Percentiles rank a stretch among this genome's conserved stretches.
Evolutionary conservation across 345 rosid species (phyloP).

Genomic region (Carallia pectinifolia): DNA sequence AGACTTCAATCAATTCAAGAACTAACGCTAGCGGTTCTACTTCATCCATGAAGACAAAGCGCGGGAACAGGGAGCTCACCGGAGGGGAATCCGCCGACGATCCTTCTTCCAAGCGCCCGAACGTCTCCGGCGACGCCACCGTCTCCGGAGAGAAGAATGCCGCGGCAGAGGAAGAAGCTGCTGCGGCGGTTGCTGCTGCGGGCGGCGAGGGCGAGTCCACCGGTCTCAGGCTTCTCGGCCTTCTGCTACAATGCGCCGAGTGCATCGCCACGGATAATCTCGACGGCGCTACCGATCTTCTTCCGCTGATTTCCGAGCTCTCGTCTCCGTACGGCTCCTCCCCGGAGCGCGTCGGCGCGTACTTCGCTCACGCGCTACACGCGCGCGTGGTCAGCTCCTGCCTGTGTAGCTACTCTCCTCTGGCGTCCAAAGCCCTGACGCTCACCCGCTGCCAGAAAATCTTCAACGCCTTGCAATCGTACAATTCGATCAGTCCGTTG

Average conservation of each 20-base stretch:
- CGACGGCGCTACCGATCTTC: constrained; percentile 59
- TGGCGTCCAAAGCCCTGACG: constrained; percentile 37
- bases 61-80: constrained; percentile 37
- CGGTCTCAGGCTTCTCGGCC: constrained; percentile 67
- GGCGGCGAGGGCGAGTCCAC: constrained; percentile 41
- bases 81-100: constrained; percentile 37
- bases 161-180: background rate
- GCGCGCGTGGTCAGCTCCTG: constrained; percentile 83
- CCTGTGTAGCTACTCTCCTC: constrained; percentile 52
- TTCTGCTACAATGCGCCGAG: constrained; percentile 89
- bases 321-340: constrained; percentile 91
- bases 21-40: constrained; percentile 6
- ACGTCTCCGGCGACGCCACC: constrained; percentile 14
- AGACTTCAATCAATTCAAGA: constrained; percentile 30
- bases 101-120: constrained; percentile 51
- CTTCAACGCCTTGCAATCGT: constrained; percentile 80
- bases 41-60: constrained; percentile 59
- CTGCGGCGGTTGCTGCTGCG: constrained; percentile 12
- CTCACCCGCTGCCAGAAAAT: constrained; percentile 58
- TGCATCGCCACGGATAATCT: constrained; percentile 80
- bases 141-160: constrained; percentile 20
- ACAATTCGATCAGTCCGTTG: constrained; percentile 72
- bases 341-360: constrained; percentile 84
- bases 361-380: constrained; percentile 83
- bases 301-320: constrained; percentile 72